A percentile compares a stretch with the other conserved stretches of the same genome.
phyloP scores from a whole-genome alignment of 805 yeast species.

The Danielia reshetovae region DNA sequence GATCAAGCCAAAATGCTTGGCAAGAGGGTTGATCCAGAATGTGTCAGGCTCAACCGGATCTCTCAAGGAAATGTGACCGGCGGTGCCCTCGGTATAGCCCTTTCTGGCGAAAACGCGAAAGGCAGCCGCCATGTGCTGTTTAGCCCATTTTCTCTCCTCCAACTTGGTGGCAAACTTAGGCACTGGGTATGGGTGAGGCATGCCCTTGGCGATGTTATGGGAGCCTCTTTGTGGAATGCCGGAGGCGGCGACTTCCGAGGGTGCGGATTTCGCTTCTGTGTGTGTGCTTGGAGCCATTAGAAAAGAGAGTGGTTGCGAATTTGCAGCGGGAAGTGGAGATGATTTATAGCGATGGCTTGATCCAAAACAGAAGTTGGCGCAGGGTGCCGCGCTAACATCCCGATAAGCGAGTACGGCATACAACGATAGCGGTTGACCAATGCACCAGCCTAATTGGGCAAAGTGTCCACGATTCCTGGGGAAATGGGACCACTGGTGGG shows the following conservation, averaged over 20 bases:
- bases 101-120: constrained; percentile 10
- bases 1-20: constrained; percentile 10
- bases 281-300: constrained; percentile 1
- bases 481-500: too few species aligned
- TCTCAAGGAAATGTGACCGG: constrained; percentile 10
- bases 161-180: constrained; percentile 6
- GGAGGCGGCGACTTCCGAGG: neutral
- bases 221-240: neutral
- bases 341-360: too few species aligned
- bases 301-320: too few species aligned
- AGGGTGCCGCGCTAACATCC: too few species aligned
- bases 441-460: too few species aligned
- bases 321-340: too few species aligned
- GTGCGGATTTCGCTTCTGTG: neutral
- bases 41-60: constrained; percentile 13
- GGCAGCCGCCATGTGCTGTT: constrained; percentile 7
- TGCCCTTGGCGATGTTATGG: constrained; percentile 10
- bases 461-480: too few species aligned
- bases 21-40: constrained; percentile 11
- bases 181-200: constrained; percentile 5
- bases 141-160: constrained; percentile 6
- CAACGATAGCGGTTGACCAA: too few species aligned
- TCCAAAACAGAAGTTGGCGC: neutral
- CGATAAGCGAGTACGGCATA: too few species aligned
- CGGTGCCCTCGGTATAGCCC: constrained; percentile 10